Conservation (phyloP, 371 early-diverging fungal species). For the Apophysomyces trapeziformis region DNA sequence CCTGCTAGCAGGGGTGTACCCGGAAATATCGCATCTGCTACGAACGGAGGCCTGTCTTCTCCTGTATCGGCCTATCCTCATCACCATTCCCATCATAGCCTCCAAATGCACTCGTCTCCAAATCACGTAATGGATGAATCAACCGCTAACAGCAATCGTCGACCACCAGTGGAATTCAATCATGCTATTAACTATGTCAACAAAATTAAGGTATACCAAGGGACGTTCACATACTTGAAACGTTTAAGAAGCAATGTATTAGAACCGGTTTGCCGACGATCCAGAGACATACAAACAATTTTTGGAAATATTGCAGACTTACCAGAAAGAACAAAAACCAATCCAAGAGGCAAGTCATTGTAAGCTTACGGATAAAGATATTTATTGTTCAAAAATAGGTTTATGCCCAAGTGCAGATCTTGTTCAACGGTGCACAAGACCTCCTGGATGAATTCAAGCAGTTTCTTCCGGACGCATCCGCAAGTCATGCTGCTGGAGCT, state of each 20-base stretch:
- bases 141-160: constrained; percentile 12
- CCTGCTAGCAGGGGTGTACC: constrained; percentile 11
- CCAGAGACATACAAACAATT: constrained; percentile 94
- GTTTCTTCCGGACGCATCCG: constrained; percentile 78
- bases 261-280: constrained; percentile 83
- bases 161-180: constrained; percentile 86
- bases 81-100: neutral
- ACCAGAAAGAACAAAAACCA: constrained; percentile 88
- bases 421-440: constrained; percentile 84
- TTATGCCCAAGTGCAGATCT: constrained; percentile 80
- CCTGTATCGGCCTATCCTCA: constrained; percentile 8
- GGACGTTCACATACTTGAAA: constrained; percentile 22
- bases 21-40: neutral
- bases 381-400: constrained; percentile 17
- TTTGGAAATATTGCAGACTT: constrained; percentile 90
- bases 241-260: neutral
- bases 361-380: neutral
- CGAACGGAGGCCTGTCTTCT: neutral
- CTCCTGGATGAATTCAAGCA: constrained; percentile 94
- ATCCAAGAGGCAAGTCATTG: constrained; percentile 71
- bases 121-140: constrained; percentile 16
- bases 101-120: neutral
- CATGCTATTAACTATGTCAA: constrained; percentile 96
- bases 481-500: constrained; percentile 6
- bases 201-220: constrained; percentile 84